Evolutionary conservation across 805 yeast species (phyloP).

Genomic region (Candida hispaniensis): DNA sequence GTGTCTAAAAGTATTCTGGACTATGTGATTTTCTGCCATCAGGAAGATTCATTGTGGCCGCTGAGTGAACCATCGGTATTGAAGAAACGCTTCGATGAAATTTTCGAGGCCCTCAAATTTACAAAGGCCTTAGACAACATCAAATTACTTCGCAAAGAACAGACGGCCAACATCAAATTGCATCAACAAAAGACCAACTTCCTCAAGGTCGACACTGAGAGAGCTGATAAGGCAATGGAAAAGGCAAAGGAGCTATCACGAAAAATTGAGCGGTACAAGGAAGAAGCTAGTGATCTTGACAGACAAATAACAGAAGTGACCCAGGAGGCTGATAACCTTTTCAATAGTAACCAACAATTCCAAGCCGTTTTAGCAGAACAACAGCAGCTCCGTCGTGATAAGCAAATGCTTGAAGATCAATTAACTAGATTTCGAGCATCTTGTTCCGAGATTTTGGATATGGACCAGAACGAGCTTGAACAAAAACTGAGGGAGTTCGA

Average conservation of each 20-base stretch:
- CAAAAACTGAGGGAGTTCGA: conserved; percentile 13
- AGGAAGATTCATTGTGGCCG: conserved; percentile 96
- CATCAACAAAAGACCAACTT: conserved; percentile 72
- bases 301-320: conserved; percentile 42
- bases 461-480: conserved; percentile 34
- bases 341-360: conserved; percentile 69
- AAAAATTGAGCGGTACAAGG: conserved; percentile 37
- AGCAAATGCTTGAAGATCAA: conserved; percentile 39
- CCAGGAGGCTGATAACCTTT: conserved; percentile 50
- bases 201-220: conserved; percentile 56
- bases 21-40: conserved; percentile 93
- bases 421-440: conserved; percentile 37
- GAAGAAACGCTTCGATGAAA: conserved; percentile 91
- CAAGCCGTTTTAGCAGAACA: conserved; percentile 57
- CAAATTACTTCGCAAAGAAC: conserved; percentile 65
- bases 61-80: conserved; percentile 78
- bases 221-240: conserved; percentile 50
- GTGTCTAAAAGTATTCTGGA: conserved; percentile 81
- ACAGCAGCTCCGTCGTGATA: conserved; percentile 44
- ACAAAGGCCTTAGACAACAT: conserved; percentile 80
- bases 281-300: conserved; percentile 42
- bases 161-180: conserved; percentile 62
- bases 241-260: conserved; percentile 37
- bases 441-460: conserved; percentile 39
- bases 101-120: conserved; percentile 87